Base-by-base conservation (phyloP, 2,329 filamentous ascomycete genomes). In the Cytospora piceicola region DNA sequence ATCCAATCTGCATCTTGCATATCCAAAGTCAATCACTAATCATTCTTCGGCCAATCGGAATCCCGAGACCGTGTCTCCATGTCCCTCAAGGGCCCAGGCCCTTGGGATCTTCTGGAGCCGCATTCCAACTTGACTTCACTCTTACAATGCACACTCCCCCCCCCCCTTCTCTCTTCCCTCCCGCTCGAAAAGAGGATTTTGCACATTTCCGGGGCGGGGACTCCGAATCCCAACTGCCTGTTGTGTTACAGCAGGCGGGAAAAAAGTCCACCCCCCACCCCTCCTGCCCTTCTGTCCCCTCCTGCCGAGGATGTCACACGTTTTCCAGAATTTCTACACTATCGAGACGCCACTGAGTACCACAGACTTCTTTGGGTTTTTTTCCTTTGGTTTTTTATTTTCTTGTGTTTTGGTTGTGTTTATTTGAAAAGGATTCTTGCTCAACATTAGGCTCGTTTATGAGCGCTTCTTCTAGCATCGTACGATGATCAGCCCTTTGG, bases 261-360 rank as follows among this genome's bases (percentile, higher is more conserved):
- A 22, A 63, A 57, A 32, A 2, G 8, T 14, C 61, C 53, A 22
- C 27, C 27, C 27, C 27, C 27, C 27, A 3, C 27, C 27, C 27
- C 27, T 29, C 27, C 27, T 29, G 27, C 27, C 5, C 27, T 29
- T 5, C 27, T 29, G 27, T 29, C 27, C 53, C 22, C 56, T 52
- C 52, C 34, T 53, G 53, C 36, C 61, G 54, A 29, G 36, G 36
- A 32, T 14, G 61, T 63, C 54, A 55, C 53, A 51, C 53, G 56
- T 32, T 39, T 54, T 30, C 42, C 42, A 54, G 32, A 36, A 46
- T 32, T 29, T 59, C 32, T 29, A 58, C 24, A 66, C 60, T 59
- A 66, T 61, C 64, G 56, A 59, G 59, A 53, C 60, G 55, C 64
- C 60, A 63, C 46, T 30, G 51, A 51, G 34, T 63, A 53, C 61